Evolutionary conservation across 441 rosid species (phyloP).

Genomic region (Erodium chrysanthum): DNA sequence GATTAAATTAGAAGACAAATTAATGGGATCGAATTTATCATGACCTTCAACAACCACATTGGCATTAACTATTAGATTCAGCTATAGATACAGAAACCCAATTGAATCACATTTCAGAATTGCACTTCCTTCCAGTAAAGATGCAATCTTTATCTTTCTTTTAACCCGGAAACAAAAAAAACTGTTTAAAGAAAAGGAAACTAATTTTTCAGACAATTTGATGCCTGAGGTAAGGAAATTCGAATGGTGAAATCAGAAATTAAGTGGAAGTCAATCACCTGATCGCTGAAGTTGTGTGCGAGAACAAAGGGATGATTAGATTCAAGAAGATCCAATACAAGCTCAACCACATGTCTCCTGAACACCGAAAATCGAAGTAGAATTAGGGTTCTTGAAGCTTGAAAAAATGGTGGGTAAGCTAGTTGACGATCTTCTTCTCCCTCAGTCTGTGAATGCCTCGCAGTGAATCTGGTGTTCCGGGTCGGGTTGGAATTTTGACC

Average conservation of each 20-base stretch:
- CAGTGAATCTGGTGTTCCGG: neutral
- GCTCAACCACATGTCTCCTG: conserved; percentile 26
- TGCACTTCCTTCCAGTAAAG: conserved; percentile 2
- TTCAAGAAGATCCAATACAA: conserved; percentile 25
- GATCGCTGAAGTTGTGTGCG: conserved; percentile 32
- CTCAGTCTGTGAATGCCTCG: neutral
- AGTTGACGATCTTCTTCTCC: neutral
- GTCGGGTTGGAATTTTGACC: neutral
- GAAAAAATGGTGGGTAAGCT: neutral
- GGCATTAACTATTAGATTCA: neutral
- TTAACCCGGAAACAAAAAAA: neutral
- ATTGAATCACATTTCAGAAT: neutral
- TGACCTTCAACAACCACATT: neutral
- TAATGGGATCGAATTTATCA: neutral
- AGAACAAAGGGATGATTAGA: conserved; percentile 28
- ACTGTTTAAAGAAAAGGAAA: neutral
- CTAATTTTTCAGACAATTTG: neutral
- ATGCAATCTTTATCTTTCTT: neutral
- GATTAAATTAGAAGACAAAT: neutral
- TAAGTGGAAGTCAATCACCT: conserved; percentile 26
- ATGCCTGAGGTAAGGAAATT: neutral
- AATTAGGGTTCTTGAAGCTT: conserved; percentile 3
- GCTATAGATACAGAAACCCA: conserved; percentile 3
- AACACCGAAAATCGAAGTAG: neutral
- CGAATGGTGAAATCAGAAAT: neutral